phyloP scores from a whole-genome alignment of 2,329 filamentous ascomycete species.

The Biscogniauxia mediterranea region DNA sequence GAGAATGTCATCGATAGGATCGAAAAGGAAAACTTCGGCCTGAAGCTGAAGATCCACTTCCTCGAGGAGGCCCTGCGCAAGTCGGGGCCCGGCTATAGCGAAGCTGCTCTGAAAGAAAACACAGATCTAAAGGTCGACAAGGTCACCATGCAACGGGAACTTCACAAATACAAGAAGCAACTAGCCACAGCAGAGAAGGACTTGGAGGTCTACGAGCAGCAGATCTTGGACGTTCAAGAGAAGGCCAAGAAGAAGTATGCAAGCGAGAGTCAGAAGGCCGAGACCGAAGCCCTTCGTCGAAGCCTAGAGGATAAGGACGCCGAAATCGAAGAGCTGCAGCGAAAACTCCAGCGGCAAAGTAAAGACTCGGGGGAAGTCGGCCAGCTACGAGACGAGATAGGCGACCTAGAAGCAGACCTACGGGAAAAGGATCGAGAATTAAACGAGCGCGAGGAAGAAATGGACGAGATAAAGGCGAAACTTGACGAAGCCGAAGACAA shows the following conservation, averaged over 20 bases:
- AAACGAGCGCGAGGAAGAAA: constrained; percentile 71
- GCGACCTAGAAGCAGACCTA: constrained; percentile 72
- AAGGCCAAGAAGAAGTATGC: constrained; percentile 74
- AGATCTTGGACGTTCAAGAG: constrained; percentile 80
- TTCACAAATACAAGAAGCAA: constrained; percentile 82
- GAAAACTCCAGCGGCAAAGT: constrained; percentile 56
- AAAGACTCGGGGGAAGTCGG: constrained; percentile 59
- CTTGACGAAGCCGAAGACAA: constrained; percentile 45
- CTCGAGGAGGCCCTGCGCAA: constrained; percentile 88
- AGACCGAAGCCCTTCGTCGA: constrained; percentile 57
- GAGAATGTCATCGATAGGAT: constrained; percentile 94
- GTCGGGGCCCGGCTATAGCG: constrained; percentile 84
- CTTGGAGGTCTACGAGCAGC: constrained; percentile 76
- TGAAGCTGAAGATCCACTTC: constrained; percentile 97
- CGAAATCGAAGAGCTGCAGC: constrained; percentile 60
- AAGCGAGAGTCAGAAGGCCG: constrained; percentile 65
- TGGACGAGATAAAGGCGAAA: constrained; percentile 63
- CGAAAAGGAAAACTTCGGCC: constrained; percentile 96
- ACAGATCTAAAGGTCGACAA: constrained; percentile 91
- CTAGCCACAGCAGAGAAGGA: constrained; percentile 81
- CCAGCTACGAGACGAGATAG: constrained; percentile 69
- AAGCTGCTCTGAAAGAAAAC: constrained; percentile 87
- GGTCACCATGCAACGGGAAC: constrained; percentile 83
- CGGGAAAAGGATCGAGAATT: constrained; percentile 73
- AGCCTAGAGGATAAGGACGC: constrained; percentile 57